Base-by-base conservation (phyloP, 2,329 filamentous ascomycete genomes). In the Lachnellula suecica region DNA sequence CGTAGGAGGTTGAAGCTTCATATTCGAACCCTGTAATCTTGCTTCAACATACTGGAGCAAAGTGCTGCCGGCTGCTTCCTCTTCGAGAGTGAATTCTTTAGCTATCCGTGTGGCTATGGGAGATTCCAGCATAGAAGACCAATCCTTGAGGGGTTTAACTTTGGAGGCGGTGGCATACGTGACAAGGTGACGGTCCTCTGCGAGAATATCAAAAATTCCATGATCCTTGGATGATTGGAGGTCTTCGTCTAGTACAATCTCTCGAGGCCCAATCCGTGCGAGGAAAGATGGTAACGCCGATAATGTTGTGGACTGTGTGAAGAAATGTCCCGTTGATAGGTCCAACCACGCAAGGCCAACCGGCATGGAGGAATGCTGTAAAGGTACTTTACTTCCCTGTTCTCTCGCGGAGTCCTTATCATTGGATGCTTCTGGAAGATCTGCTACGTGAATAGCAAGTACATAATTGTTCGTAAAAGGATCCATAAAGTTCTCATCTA, bases 401-500 rank as follows among this genome's bases (percentile, higher is more conserved):
- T 31, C 24, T 11, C n/a, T n/a, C n/a, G n/a, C n/a, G n/a, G n/a
- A n/a, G n/a, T n/a, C n/a, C n/a, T 10, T n/a, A 27, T 34, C 19
- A 49, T 68, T 49, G 61, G 55, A 42, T 51, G 59, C 43, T 8
- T 43, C 22, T 9, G 38, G 25, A 22, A 41, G 49, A 4, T 63
- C 52, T 53, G 77, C 71, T 24, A 88, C 68, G 65, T 95, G 83
- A 44, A 97, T 81, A 34, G 89, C 87, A 68, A 97, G 81, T 29
- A 97, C 79, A 69, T 93, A 99, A 68, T 97, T 97, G 71, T 94
- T 97, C 63, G 89, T 85, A 67, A 89, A 93, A 1, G 91, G 90
- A 67, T 97, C 90, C 77, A 99, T 91, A 70, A 97, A 99, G 63
- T 91, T 92, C 72, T 99, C 94, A 70, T 99, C 94, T 60, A 99